phyloP scores from a whole-genome alignment of 148 eudicot genomes.

The Diospyros kaki region DNA sequence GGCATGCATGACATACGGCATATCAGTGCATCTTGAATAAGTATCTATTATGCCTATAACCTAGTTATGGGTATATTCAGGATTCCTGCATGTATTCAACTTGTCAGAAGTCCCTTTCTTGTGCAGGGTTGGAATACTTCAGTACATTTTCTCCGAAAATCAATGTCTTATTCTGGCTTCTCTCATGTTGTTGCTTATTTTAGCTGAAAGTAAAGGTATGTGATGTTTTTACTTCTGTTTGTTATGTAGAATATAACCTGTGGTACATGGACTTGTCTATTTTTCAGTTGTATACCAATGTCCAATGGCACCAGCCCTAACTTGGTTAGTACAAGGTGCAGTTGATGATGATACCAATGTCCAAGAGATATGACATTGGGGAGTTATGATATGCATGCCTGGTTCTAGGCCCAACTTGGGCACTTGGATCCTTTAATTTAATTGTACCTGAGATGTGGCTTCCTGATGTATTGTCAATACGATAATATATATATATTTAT shows the following conservation, averaged over 20 bases:
- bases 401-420: too few relatives aligned
- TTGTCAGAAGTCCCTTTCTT: slow-evolving; percentile 10
- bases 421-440: too few relatives aligned
- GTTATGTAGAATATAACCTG: not conserved
- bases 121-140: slow-evolving; percentile 45
- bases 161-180: slow-evolving; percentile 31
- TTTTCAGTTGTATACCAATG: too few relatives aligned
- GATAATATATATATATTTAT: not conserved
- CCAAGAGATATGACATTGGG: too few relatives aligned
- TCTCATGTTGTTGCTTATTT: slow-evolving; percentile 44
- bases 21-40: not conserved
- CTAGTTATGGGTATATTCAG: not conserved
- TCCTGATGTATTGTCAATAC: not conserved
- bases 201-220: slow-evolving; percentile 48
- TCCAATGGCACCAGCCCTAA: too few relatives aligned
- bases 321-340: too few relatives aligned
- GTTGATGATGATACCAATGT: too few relatives aligned
- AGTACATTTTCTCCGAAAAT: slow-evolving; percentile 36
- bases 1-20: not conserved
- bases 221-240: not conserved
- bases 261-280: too few relatives aligned
- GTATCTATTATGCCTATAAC: slow-evolving; percentile 6
- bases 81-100: slow-evolving; percentile 3
- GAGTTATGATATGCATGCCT: too few relatives aligned
- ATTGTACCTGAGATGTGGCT: too few relatives aligned